Evolutionary conservation across 352 stramenopile genomes (phyloP), one percentile per base, ranked within the genome.

Genomic region (Aphanomyces astaci): DNA sequence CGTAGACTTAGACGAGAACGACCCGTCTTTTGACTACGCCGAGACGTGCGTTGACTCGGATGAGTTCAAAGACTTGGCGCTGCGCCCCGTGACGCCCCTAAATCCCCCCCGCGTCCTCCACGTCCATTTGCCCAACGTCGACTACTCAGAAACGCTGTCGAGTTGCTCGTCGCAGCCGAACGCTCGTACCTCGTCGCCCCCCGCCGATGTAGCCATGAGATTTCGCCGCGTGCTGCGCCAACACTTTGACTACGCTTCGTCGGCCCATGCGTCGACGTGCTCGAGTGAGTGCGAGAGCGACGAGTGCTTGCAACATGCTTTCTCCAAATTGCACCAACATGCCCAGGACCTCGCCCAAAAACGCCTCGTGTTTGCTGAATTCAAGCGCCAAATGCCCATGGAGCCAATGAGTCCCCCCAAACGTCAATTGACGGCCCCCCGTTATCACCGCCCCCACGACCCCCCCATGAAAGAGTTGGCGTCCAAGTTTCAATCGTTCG

Each of bases 1-100:
- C 73, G 79, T 89, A 70, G 82, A 92, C 25, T 74, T 90, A 11
- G 82, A 92, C 48, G 83, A 86, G 17, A 74, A 79, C n/a, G 78
- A 80, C 62, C 75, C 82, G 9, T 71, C 71, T 49, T 90, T 90
- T 31, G 84, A 92, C 75, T 90, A 92, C 46, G 80, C 80, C 22
- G 81, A 88, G 32, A 52, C 66, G 46, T 68, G 55, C 33, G 53
- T 60, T 30, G 53, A 56, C 19, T 60, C 66, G 30, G 63, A 71
- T 22, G 40, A 64, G 25, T 30, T 28, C 53, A 27, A 48, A 11
- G 27, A 22, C 17, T 2, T 46, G 24, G 32, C 25, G 10, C 27
- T 59, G 31, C 62, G 62, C 30, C 64, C 60, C 13, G 60, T 43
- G n/a, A 33, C 60, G n/a, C 36, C 45, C 11, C 40, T 63, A 28